Base-by-base conservation (phyloP, 1,139 yeast species). In the Kodamaea sp. region DNA sequence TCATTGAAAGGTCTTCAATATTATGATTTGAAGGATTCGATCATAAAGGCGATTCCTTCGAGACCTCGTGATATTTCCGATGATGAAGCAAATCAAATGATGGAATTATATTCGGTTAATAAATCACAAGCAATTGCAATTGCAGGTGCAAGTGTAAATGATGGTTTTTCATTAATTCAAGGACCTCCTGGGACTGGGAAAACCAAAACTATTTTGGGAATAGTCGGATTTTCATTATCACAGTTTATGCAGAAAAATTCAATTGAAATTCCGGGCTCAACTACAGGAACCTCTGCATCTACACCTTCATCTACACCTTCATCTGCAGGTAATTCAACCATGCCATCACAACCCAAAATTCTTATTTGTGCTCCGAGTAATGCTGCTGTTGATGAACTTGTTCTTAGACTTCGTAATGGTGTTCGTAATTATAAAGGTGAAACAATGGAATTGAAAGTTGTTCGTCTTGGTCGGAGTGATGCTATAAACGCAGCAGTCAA, bases 161-260 rank as follows among this genome's bases (percentile, higher is more conserved):
- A 68, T 2, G 99, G 98, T 0, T 88, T 94, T 57, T 84, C 95
- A 0, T 70, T 92, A 37, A 89, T 92, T 58, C 98, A 92, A 64
- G 99, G 98, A 43, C 97, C 97, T 1, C 97, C 97, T 0, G 97
- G 97, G 63, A 92, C 98, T 0, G 98, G 98, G 67, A 94, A 94
- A 59, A 94, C 99, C 1, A 94, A 92, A 57, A 94, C 99, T 0
- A 92, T 94, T 65, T 62, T 94, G 32, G 97, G 97, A 23, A 83
- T 92, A 40, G 79, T 92, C 32, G 97, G 97, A 0, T 80, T 87
- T 41, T 78, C 82, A 42, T 62, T 90, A 41, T 60, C 70, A 5
- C 56, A 58, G 31, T 49, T 55, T 12, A 44, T 34, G 35, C 50
- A 56, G 42, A 54, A 57, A 35, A 49, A 65, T 36, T 49, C 60